A percentile compares a stretch with the other conserved stretches of the same genome.
Conservation (phyloP, 371 early-diverging fungal genomes). For the Globomyces sp. region DNA sequence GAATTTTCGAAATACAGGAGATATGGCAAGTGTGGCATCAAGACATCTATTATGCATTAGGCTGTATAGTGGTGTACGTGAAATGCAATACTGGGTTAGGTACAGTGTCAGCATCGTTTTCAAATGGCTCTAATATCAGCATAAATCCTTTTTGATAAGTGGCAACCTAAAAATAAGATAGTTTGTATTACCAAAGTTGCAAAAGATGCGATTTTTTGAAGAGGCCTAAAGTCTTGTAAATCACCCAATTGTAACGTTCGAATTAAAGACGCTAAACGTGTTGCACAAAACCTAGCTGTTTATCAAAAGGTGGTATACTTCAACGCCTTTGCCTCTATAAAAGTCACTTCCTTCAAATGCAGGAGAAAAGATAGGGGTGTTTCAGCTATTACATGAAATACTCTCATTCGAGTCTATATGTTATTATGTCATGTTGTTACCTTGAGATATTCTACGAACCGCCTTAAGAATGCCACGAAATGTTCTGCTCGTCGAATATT, state of each 20-base stretch:
- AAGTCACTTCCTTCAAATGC: slow-evolving; percentile 90
- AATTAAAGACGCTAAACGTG: slow-evolving; percentile 86
- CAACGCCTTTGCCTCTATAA: slow-evolving; percentile 90
- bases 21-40: slow-evolving; percentile 97
- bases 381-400: slow-evolving; percentile 97
- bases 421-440: slow-evolving; percentile 33
- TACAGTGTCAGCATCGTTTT: slow-evolving; percentile 84
- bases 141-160: slow-evolving; percentile 98
- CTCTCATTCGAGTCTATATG: slow-evolving; percentile 88
- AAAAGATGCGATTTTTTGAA: slow-evolving; percentile 91
- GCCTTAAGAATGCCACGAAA: slow-evolving; percentile 94
- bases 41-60: slow-evolving; percentile 59
- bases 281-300: slow-evolving; percentile 70
- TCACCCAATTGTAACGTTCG: slow-evolving; percentile 89
- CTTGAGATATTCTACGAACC: slow-evolving; percentile 99
- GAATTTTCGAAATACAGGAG: slow-evolving; percentile 95
- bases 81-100: slow-evolving; percentile 96
- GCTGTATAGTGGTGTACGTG: slow-evolving; percentile 27
- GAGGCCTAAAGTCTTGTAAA: slow-evolving; percentile 78
- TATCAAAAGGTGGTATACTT: slow-evolving; percentile 30
- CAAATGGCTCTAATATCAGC: slow-evolving; percentile 98
- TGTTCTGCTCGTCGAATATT: slow-evolving; percentile 97
- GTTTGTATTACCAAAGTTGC: slow-evolving; percentile 71
- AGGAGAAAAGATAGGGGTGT: slow-evolving; percentile 90
- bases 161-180: slow-evolving; percentile 44